Evolutionary conservation across 495 filamentous ascomycete genomes (phyloP).

Genomic region (Penicillium nucicola): DNA sequence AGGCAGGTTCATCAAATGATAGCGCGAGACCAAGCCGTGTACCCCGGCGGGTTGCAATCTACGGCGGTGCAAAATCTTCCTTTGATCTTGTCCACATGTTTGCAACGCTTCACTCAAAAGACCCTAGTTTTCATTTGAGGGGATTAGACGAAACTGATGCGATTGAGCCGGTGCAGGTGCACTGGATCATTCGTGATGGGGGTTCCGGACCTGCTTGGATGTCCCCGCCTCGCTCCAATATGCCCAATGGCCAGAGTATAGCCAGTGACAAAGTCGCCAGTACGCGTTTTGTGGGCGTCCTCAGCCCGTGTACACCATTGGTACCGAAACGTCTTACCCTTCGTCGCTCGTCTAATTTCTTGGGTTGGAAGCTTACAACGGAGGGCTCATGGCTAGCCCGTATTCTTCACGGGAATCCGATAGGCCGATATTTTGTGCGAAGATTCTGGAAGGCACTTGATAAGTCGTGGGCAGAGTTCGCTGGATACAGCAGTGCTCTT

Average conservation of each 20-base stretch:
- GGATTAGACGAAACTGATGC: constrained; percentile 31
- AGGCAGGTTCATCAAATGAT: not conserved
- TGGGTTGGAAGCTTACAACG: too few relatives aligned
- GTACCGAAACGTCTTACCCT: constrained; percentile 25
- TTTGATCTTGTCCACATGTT: constrained; percentile 70
- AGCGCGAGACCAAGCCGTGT: not conserved
- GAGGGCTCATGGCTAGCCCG: constrained; percentile 56
- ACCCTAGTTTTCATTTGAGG: constrained; percentile 10
- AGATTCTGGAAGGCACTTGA: constrained; percentile 25
- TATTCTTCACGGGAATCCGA: constrained; percentile 23
- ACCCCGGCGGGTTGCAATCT: constrained; percentile 44
- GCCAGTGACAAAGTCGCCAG: constrained; percentile 54
- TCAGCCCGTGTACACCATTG: constrained; percentile 49
- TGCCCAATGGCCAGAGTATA: constrained; percentile 51
- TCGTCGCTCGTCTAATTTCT: too few relatives aligned
- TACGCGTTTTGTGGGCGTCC: constrained; percentile 50
- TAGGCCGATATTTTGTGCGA: constrained; percentile 21
- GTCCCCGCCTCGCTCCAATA: constrained; percentile 17
- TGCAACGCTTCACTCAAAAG: constrained; percentile 37
- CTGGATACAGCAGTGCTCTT: constrained; percentile 15
- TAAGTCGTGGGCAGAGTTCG: constrained; percentile 5
- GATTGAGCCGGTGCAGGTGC: constrained; percentile 51
- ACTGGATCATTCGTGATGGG: constrained; percentile 71
- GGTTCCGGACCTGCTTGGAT: constrained; percentile 37
- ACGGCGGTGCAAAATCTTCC: constrained; percentile 66